A percentile compares a stretch with the other conserved stretches of the same genome.
phyloP scores from a whole-genome alignment of 2,329 filamentous ascomycete species.

The Cladosporium colombiae region DNA sequence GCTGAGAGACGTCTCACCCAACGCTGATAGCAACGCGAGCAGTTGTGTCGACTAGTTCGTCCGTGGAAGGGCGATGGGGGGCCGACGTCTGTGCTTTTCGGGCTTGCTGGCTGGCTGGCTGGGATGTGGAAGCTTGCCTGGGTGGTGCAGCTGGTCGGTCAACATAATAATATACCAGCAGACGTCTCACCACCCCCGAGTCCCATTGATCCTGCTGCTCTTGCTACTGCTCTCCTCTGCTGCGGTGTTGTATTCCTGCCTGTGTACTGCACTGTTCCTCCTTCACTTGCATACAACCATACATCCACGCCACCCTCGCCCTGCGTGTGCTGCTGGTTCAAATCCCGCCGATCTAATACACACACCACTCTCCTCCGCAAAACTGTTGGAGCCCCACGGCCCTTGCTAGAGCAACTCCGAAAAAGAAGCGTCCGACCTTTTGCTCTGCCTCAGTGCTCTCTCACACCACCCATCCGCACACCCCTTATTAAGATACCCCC shows the following conservation, averaged over 20 bases:
- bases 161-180: not conserved
- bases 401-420: slow-evolving; percentile 10
- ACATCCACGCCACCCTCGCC: not conserved
- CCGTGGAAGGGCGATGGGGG: slow-evolving; percentile 3
- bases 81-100: slow-evolving; percentile 10
- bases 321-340: not conserved
- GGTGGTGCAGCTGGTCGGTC: not conserved
- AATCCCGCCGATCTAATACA: slow-evolving; percentile 10
- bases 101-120: slow-evolving; percentile 3
- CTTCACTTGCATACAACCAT: not conserved
- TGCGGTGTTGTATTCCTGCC: not conserved
- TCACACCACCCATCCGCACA: slow-evolving; percentile 7
- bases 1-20: slow-evolving; percentile 12
- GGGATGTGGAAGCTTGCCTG: slow-evolving; percentile 5
- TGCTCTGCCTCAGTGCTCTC: not conserved
- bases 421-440: slow-evolving; percentile 11
- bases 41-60: not conserved
- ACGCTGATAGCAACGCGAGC: slow-evolving; percentile 2
- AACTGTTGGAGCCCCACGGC: slow-evolving; percentile 11
- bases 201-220: not conserved
- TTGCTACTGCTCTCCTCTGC: not conserved
- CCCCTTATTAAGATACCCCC: slow-evolving; percentile 14
- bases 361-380: slow-evolving; percentile 7
- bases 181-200: slow-evolving; percentile 3
- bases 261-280: not conserved